These are phyloP conservation scores for Malus hybrid DNA, from an alignment of 331 rosid genomes.

Conservation along the genomic window DNA sequence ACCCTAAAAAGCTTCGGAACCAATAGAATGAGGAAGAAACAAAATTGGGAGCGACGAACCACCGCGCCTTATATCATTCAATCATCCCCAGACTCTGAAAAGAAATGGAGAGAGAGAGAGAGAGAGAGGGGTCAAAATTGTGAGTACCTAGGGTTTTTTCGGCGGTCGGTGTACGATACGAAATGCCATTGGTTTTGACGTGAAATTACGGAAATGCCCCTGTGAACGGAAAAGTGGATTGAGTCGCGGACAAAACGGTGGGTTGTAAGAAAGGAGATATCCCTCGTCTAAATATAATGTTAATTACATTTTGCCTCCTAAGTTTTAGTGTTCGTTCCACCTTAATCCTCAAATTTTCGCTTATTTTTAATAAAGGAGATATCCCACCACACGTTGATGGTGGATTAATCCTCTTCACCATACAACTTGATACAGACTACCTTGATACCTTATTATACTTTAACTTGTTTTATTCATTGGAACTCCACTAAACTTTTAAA, in stretches of 20 bases:
- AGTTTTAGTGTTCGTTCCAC: too few species aligned
- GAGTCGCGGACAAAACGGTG: slow-evolving; percentile 1
- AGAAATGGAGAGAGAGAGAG: not conserved
- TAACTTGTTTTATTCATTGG: too few species aligned
- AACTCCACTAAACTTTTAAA: too few species aligned
- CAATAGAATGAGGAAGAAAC: not conserved
- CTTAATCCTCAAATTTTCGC: too few species aligned
- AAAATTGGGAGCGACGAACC: slow-evolving; percentile 1
- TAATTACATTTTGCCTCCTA: too few species aligned
- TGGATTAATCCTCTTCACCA: too few species aligned
- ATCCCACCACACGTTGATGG: too few species aligned
- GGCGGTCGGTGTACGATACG: slow-evolving; percentile 10
- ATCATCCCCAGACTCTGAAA: slow-evolving; percentile 10
- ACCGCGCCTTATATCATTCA: slow-evolving; percentile 1
- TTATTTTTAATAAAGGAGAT: too few species aligned
- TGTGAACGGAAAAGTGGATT: not conserved
- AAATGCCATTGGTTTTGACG: not conserved
- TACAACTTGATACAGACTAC: too few species aligned
- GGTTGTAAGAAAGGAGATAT: not conserved
- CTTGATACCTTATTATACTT: too few species aligned
- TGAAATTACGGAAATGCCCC: not conserved
- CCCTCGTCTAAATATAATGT: fast-evolving
- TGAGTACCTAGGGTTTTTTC: slow-evolving; percentile 11
- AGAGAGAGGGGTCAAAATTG: not conserved
- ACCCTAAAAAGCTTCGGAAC: slow-evolving; percentile 2